phyloP scores from a whole-genome alignment of 2,329 filamentous ascomycete species.

The Apiospora arundinis region DNA sequence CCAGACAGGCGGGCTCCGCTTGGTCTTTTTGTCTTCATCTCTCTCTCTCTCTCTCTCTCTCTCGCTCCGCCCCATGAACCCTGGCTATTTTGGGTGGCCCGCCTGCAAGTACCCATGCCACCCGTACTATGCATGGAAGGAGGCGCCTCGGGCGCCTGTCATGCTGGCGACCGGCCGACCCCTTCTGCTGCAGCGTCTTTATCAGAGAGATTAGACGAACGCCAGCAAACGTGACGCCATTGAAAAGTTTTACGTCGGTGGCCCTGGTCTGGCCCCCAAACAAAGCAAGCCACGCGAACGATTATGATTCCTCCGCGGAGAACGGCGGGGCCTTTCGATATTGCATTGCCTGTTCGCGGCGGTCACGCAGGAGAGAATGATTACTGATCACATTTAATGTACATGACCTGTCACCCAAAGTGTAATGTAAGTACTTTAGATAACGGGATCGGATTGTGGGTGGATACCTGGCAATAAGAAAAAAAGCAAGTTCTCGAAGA shows the following conservation, averaged over 20 bases:
- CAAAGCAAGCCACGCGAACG: background rate
- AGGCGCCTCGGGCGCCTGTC: background rate
- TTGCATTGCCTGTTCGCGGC: background rate
- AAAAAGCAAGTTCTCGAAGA: background rate
- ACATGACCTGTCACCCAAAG: background rate
- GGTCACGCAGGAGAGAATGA: background rate
- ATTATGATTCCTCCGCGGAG: background rate
- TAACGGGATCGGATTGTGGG: background rate
- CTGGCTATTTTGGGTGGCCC: background rate
- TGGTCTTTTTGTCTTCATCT: too few relatives aligned
- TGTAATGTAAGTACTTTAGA: background rate
- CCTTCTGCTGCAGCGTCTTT: background rate
- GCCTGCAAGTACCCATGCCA: background rate
- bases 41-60: too few relatives aligned
- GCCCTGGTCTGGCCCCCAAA: background rate
- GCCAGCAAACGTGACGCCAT: background rate
- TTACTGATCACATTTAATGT: background rate
- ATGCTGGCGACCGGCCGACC: background rate
- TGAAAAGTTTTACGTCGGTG: background rate
- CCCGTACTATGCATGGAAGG: background rate
- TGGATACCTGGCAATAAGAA: too few relatives aligned
- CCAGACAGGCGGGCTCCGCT: background rate
- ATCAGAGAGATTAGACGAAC: background rate
- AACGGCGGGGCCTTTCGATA: background rate
- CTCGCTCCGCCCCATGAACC: background rate